Evolutionary conservation across 441 rosid species (phyloP), one percentile per base, ranked within the genome.

Genomic region (Melastoma candidum): DNA sequence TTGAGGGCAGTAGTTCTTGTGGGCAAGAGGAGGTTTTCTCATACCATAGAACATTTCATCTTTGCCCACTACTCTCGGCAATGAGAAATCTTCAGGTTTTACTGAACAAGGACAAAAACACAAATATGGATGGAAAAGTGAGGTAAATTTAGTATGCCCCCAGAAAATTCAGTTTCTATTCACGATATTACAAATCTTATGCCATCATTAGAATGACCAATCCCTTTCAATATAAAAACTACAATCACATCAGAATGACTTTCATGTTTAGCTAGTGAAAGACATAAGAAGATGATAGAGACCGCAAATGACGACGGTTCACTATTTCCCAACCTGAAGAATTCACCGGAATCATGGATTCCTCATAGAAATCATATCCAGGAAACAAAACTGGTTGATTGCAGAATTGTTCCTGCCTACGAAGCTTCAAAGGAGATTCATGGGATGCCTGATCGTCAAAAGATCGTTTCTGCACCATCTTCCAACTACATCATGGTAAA

Each of bases 401-500:
- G 56, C 52, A 13, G 60, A 54, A 56, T 17, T 72, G 71, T 13
- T 52, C 52, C 57, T 70, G 79, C 59, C 75, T 68, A 52, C 57
- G 65, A 58, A 72, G 77, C 71, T 76, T 81, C 46, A 60, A 60
- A 54, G 77, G 46, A 50, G 71, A 50, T 57, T 67, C 64, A 26
- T 55, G 63, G 3, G 26, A 43, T 50, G 69, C 83, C 60, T 73
- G 68, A 44, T 75, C 68, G 11, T 67, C 72, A 63, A 67, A 74
- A 52, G 72, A 66, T 36, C 83, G 65, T 62, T 76, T 81, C 43
- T 73, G 63, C 11, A 71, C 72, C 83, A 77, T 80, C 47, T 47
- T 67, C 27, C 24, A 46, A 54, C 82, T 71, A 75, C 66, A 67
- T 25, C 10, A 32, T 22, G 63, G 12, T 26, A 0, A 22, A 17